Conservation (phyloP, 495 filamentous ascomycete genomes). For the Sabuloglossum arenarium region DNA sequence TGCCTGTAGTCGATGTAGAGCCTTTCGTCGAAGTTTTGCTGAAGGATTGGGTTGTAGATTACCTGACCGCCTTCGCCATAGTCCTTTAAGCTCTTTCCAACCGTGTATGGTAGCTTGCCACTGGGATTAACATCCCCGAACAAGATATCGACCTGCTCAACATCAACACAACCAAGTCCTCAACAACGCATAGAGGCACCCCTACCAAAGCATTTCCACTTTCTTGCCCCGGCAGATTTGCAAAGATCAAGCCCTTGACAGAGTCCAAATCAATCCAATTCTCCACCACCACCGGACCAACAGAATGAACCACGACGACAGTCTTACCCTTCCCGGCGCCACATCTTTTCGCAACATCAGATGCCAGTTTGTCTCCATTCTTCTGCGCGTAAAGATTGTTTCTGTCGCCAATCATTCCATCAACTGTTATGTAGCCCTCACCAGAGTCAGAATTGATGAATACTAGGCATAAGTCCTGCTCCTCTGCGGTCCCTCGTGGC, state of each 20-base stretch:
- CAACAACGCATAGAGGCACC: not conserved
- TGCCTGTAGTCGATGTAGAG: slow-evolving; percentile 80
- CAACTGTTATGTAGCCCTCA: slow-evolving; percentile 41
- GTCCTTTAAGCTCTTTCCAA: slow-evolving; percentile 59
- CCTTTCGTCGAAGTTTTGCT: slow-evolving; percentile 69
- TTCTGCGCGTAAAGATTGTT: slow-evolving; percentile 62
- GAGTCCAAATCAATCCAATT: slow-evolving; percentile 61
- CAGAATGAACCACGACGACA: slow-evolving; percentile 74
- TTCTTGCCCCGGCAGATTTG: slow-evolving; percentile 78
- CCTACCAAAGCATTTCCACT: slow-evolving; percentile 58
- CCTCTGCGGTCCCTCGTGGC: slow-evolving; percentile 8
- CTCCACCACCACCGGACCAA: slow-evolving; percentile 74
- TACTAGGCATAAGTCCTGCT: slow-evolving; percentile 45
- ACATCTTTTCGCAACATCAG: slow-evolving; percentile 49
- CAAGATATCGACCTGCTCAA: slow-evolving; percentile 37
- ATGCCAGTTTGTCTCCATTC: slow-evolving; percentile 51
- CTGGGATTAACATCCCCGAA: slow-evolving; percentile 75
- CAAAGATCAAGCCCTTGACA: slow-evolving; percentile 66
- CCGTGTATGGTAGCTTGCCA: slow-evolving; percentile 76
- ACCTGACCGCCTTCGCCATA: slow-evolving; percentile 66
- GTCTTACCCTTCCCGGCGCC: slow-evolving; percentile 43
- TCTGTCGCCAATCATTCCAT: slow-evolving; percentile 57
- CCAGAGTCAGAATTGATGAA: slow-evolving; percentile 42
- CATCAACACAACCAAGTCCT: not conserved
- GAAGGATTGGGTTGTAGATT: slow-evolving; percentile 54